Evolutionary conservation across 768 basidiomycete species (phyloP), one percentile per base, ranked within the genome.

Genomic region (Neoboletus magnificus): DNA sequence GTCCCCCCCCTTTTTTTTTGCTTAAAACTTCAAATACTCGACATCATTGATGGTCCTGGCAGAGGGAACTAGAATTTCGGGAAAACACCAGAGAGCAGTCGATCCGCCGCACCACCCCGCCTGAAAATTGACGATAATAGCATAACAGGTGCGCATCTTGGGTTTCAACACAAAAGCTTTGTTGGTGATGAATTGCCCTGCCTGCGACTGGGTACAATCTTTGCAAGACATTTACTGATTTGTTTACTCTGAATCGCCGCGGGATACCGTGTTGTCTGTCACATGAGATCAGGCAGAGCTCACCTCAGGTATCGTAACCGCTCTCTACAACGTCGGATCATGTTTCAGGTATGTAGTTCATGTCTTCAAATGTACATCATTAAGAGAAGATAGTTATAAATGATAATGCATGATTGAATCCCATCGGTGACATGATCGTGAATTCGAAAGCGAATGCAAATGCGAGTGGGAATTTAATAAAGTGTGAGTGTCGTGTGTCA

Each of bases 401-500:
- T 65, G 61, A 61, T 56, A 55, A 66, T 68, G 68, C 68, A 65
- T 68, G 63, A 54, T 54, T 53, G 63, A 27, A 48, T 59, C 55
- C 50, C 58, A 57, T 66, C 58, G 58, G 41, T 61, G 64, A 58
- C 48, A 58, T 66, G 55, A 40, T 51, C 35, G 50, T 64, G 67
- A 66, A 47, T 54, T 60, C 52, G 58, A 61, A 39, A 55, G 63
- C 48, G 27, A 48, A 54, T 65, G 62, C 48, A 20, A 48, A 54
- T 64, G 64, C 54, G 16, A 59, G 50, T 13, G 22, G 52, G 41
- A 52, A 47, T 60, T 53, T 58, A 55, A 55, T 60, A 48, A 44
- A 33, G 53, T 61, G 53, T 54, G 47, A 40, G 8, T 29, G 48
- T 36, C 49, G n/a, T 55, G 55, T 59, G 49, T 60, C 56, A 43